A percentile compares a stretch with the other conserved stretches of the same genome.
phyloP scores from a whole-genome alignment of 2,329 filamentous ascomycete genomes.

The Rugonectria rugulosa region DNA sequence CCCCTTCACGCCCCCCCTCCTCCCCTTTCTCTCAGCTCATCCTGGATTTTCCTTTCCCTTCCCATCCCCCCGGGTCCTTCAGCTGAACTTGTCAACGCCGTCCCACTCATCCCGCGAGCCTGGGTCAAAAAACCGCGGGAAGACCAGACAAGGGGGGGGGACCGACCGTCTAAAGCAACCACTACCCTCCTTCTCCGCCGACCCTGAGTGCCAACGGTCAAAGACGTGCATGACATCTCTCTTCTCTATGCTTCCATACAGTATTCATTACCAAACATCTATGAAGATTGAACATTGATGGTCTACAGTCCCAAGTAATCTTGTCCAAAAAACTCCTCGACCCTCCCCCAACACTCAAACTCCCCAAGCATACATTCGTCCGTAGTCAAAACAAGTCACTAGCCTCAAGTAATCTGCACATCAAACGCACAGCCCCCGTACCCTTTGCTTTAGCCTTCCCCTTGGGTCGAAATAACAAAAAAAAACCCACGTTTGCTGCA shows the following conservation, averaged over 20 bases:
- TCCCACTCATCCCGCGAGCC: slow-evolving; percentile 14
- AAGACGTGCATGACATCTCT: too few relatives aligned
- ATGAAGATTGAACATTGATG: too few relatives aligned
- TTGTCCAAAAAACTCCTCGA: too few relatives aligned
- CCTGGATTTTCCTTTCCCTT: too few relatives aligned
- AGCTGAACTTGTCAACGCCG: slow-evolving; percentile 8
- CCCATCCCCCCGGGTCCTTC: slow-evolving; percentile 12
- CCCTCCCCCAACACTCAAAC: too few relatives aligned
- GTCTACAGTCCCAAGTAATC: too few relatives aligned
- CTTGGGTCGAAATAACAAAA: too few relatives aligned
- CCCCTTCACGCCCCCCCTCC: slow-evolving; percentile 4
- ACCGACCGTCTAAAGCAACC: background rate
- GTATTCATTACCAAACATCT: too few relatives aligned
- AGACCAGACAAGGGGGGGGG: background rate
- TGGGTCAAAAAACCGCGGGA: slow-evolving; percentile 15
- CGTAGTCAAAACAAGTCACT: background rate
- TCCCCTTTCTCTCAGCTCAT: slow-evolving; percentile 12
- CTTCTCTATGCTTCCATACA: too few relatives aligned
- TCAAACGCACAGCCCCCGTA: background rate
- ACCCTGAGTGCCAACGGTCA: background rate
- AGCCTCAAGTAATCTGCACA: too few relatives aligned
- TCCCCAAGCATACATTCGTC: too few relatives aligned
- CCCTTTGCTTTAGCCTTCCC: background rate
- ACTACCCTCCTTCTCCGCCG: slow-evolving; percentile 1
- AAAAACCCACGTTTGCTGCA: too few relatives aligned